These are phyloP conservation scores for Aethionema arabicum DNA, from an alignment of 345 rosid genomes.

Conservation along the genomic window DNA sequence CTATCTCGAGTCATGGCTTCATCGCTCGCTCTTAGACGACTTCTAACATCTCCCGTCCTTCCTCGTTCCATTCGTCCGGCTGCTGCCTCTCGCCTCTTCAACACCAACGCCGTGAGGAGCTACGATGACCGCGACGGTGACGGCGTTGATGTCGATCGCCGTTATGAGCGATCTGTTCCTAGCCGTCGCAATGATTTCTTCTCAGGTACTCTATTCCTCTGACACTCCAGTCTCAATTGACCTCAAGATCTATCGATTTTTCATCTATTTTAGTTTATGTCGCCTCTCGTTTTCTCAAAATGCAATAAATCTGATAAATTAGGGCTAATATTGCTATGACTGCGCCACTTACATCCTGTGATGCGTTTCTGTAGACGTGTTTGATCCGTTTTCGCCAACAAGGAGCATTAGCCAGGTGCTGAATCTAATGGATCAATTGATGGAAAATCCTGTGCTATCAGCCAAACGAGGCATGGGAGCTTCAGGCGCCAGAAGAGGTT, in stretches of 20 bases:
- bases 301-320: too few species aligned
- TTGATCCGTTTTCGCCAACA: conserved; percentile 60
- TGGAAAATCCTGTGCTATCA: conserved; percentile 51
- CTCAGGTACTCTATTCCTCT: conserved; percentile 40
- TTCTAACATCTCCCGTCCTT: conserved; percentile 32
- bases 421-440: conserved; percentile 59
- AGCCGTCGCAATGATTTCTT: conserved; percentile 45
- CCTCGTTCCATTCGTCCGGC: conserved; percentile 32
- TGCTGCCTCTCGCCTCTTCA: conserved; percentile 40
- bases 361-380: conserved; percentile 40
- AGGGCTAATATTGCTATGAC: too few species aligned
- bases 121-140: conserved; percentile 27
- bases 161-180: conserved; percentile 34
- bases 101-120: conserved; percentile 41
- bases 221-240: neutral
- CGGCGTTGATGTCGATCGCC: conserved; percentile 28
- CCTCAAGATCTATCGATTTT: neutral
- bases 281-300: neutral
- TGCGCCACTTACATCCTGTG: too few species aligned
- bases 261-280: neutral
- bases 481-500: conserved; percentile 37
- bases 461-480: conserved; percentile 43
- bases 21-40: conserved; percentile 43
- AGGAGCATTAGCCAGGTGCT: conserved; percentile 64
- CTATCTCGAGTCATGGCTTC: conserved; percentile 42